Conservation (phyloP, 129 eudicot species). For the Helianthus tuberosus region DNA sequence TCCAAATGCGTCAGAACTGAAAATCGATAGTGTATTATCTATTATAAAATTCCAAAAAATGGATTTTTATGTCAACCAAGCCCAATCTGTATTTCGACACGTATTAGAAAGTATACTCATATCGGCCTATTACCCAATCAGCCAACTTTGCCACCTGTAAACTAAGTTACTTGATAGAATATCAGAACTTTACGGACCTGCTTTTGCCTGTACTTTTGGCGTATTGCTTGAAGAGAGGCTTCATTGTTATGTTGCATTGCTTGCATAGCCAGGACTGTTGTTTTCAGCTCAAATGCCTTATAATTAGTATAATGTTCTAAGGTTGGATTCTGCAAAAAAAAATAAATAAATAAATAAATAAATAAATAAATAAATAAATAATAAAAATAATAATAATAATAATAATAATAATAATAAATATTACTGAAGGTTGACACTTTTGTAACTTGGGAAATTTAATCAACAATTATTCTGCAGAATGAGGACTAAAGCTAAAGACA, state of each 20-base stretch:
- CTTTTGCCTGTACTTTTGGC: conserved; percentile 75
- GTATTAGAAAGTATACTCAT: too few species aligned
- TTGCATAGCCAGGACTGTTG: conserved; percentile 59
- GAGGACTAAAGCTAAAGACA: not conserved
- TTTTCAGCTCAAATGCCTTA: conserved; percentile 61
- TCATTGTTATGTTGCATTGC: conserved; percentile 67
- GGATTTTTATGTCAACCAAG: not conserved
- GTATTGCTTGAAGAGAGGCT: conserved; percentile 63
- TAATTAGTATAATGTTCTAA: conserved; percentile 77
- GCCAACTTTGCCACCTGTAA: not conserved
- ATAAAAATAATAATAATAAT: too few species aligned
- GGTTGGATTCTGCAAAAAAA: conserved; percentile 71
- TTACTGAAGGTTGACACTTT: not conserved
- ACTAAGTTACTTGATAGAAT: not conserved
- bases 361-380: too few species aligned
- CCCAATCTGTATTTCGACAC: too few species aligned
- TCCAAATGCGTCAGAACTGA: too few species aligned
- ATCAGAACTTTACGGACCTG: conserved; percentile 48
- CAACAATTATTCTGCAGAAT: not conserved
- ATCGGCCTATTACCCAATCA: not conserved
- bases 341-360: not conserved
- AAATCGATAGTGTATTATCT: not conserved
- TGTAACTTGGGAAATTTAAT: not conserved
- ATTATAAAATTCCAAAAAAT: not conserved
- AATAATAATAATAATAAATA: too few species aligned